phyloP scores from a whole-genome alignment of 164 flowering plant genomes.

The Stephania cephalantha region DNA sequence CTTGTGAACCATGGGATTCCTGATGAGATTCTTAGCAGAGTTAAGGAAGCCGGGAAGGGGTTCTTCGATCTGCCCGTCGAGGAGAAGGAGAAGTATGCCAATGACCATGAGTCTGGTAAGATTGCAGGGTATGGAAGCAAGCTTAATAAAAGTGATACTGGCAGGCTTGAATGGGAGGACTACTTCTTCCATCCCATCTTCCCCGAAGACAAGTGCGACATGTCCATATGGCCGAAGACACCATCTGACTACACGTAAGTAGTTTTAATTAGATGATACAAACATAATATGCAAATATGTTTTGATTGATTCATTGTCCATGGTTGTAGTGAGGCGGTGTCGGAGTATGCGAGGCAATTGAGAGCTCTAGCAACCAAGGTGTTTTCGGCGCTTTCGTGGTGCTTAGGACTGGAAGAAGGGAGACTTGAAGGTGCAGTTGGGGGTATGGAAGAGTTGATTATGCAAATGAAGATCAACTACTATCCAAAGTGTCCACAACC shows the following conservation, averaged over 20 bases:
- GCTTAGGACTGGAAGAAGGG: constrained; percentile 70
- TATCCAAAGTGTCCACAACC: constrained; percentile 97
- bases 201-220: constrained; percentile 70
- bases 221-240: constrained; percentile 77
- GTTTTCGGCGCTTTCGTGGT: constrained; percentile 49
- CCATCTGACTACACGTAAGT: constrained; percentile 74
- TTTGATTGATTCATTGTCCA: background rate
- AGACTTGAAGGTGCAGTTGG: constrained; percentile 80
- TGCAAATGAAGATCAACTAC: constrained; percentile 90
- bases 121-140: constrained; percentile 94
- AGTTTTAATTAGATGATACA: background rate
- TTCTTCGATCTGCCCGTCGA: constrained; percentile 72
- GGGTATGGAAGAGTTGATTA: constrained; percentile 61
- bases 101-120: constrained; percentile 65
- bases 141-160: constrained; percentile 71
- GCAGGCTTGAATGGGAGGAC: constrained; percentile 96
- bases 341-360: constrained; percentile 54
- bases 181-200: constrained; percentile 71
- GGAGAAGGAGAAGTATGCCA: constrained; percentile 85
- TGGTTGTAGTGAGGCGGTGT: constrained; percentile 51
- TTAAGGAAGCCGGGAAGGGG: constrained; percentile 52
- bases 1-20: constrained; percentile 83
- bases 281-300: too few species aligned
- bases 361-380: constrained; percentile 55
- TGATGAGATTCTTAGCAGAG: constrained; percentile 41